These are phyloP conservation scores for Syncephalastrum monosporum DNA, from an alignment of 371 early-diverging fungal species.

Conservation along the genomic window DNA sequence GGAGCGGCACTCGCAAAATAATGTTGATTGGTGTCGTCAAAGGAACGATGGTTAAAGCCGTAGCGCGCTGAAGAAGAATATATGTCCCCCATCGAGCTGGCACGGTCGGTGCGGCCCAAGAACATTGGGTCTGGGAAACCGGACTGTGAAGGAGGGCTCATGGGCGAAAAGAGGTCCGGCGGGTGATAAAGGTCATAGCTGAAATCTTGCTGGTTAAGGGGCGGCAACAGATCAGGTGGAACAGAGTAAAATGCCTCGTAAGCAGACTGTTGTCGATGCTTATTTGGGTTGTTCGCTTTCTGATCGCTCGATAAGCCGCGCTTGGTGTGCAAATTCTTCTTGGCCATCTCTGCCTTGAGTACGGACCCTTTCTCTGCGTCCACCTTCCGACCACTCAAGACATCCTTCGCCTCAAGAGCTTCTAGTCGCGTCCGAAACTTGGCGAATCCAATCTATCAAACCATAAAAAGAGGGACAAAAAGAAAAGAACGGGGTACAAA, in stretches of 20 bases:
- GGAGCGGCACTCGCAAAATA: conserved; percentile 2
- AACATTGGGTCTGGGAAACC: conserved; percentile 5
- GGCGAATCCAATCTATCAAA: conserved; percentile 82
- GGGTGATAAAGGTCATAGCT: too few relatives aligned
- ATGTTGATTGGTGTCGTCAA: too few relatives aligned
- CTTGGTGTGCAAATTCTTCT: conserved; percentile 85
- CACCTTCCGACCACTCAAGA: conserved; percentile 81
- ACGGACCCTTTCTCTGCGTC: conserved; percentile 80
- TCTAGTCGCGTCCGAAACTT: conserved; percentile 86
- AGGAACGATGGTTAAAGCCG: not conserved
- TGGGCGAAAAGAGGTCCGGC: conserved; percentile 41
- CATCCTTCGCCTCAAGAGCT: conserved; percentile 81
- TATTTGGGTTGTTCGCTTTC: conserved; percentile 2
- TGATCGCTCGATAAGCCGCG: conserved; percentile 31
- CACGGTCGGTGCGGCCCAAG: conserved; percentile 3
- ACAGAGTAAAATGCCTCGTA: conserved; percentile 52
- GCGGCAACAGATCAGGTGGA: conserved; percentile 8
- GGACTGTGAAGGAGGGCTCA: conserved; percentile 20
- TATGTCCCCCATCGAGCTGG: conserved; percentile 14
- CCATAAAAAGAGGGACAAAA: conserved; percentile 1
- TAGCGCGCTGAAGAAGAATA: not conserved
- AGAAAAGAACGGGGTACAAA: not conserved
- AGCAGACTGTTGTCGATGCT: conserved; percentile 11
- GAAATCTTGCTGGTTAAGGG: too few relatives aligned
- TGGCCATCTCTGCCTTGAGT: conserved; percentile 92